These are phyloP conservation scores for Leptomonas pyrrhocoris DNA, from an alignment of 208 protist genomes.

Conservation along the genomic window DNA sequence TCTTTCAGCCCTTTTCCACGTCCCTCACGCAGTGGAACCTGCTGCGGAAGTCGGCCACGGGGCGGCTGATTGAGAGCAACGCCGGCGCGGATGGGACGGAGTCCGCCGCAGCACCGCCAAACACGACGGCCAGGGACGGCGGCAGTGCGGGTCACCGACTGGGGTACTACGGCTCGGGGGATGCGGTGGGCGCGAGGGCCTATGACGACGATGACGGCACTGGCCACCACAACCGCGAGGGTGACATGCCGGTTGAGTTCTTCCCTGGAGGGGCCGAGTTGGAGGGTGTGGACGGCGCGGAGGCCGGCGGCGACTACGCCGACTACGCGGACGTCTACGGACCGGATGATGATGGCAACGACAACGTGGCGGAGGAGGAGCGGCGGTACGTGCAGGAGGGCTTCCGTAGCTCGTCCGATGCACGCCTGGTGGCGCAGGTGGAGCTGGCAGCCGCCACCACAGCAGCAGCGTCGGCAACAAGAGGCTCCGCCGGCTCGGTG, in stretches of 20 bases:
- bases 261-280: constrained; percentile 70
- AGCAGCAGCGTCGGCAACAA: constrained; percentile 14
- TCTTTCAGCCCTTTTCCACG: constrained; percentile 86
- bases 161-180: constrained; percentile 1
- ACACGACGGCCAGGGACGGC: background rate
- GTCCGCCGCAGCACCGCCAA: background rate
- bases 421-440: constrained; percentile 52
- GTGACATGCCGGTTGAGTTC: constrained; percentile 82
- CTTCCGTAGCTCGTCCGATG: constrained; percentile 30
- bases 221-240: constrained; percentile 14
- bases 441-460: constrained; percentile 33
- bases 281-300: constrained; percentile 56
- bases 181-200: background rate
- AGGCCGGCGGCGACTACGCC: constrained; percentile 50
- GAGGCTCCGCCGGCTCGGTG: background rate
- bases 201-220: constrained; percentile 4
- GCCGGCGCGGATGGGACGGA: background rate
- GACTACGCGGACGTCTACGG: constrained; percentile 45
- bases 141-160: background rate
- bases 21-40: constrained; percentile 75
- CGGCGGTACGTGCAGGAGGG: constrained; percentile 35
- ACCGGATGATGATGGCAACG: constrained; percentile 33
- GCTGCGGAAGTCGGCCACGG: constrained; percentile 76
- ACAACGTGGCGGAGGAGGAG: constrained; percentile 32
- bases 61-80: constrained; percentile 38